Conservation (phyloP, 495 filamentous ascomycete genomes). For the Hypomontagnella monticulosa region DNA sequence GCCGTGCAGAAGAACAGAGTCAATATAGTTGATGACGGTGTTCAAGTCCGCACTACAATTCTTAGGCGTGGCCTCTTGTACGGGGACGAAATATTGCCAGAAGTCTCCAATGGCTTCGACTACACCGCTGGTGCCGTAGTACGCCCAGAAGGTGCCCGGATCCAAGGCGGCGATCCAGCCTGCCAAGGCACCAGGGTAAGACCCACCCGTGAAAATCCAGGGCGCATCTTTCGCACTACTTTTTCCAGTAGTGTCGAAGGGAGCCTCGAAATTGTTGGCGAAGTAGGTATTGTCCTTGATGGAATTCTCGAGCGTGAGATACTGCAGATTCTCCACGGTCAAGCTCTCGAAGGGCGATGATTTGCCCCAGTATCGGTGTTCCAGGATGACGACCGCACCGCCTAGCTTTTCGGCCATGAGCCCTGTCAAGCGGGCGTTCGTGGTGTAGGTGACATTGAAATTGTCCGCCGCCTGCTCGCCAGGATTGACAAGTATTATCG, state of each 20-base stretch:
- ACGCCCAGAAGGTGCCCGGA: slow-evolving; percentile 74
- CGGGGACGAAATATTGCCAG: slow-evolving; percentile 73
- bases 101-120: slow-evolving; percentile 71
- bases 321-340: slow-evolving; percentile 65
- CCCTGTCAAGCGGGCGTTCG: slow-evolving; percentile 63
- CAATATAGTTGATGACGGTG: slow-evolving; percentile 66
- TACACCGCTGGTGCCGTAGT: slow-evolving; percentile 69
- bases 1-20: slow-evolving; percentile 57
- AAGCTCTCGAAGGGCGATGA: slow-evolving; percentile 67
- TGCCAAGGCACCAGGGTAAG: slow-evolving; percentile 70
- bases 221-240: slow-evolving; percentile 66
- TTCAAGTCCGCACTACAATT: slow-evolving; percentile 71
- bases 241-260: slow-evolving; percentile 64
- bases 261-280: slow-evolving; percentile 64
- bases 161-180: slow-evolving; percentile 68
- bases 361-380: slow-evolving; percentile 69
- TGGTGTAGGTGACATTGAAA: slow-evolving; percentile 64
- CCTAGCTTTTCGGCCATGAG: slow-evolving; percentile 63
- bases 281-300: slow-evolving; percentile 71
- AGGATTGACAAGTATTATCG: slow-evolving; percentile 67
- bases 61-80: slow-evolving; percentile 67
- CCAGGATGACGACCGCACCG: slow-evolving; percentile 66
- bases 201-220: slow-evolving; percentile 72
- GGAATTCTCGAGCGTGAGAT: slow-evolving; percentile 70
- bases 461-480: slow-evolving; percentile 64